phyloP scores from a whole-genome alignment of 352 stramenopile species.

The Globisporangium polare region DNA sequence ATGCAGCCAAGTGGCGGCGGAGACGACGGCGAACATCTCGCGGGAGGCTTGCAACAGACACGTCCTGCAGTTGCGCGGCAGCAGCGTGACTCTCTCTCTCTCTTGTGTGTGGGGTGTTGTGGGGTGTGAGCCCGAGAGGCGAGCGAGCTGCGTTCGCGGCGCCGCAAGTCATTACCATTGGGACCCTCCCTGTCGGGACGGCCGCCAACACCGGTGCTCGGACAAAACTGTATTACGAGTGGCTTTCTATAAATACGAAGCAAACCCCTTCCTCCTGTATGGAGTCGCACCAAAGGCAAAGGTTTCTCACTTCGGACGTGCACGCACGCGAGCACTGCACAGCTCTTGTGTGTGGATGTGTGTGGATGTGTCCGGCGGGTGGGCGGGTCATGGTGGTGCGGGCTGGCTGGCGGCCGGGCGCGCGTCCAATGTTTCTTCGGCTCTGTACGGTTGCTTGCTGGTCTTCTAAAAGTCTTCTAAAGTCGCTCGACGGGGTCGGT shows the following conservation, averaged over 20 bases:
- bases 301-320: conserved; percentile 6
- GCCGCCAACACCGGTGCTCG: conserved; percentile 11
- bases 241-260: conserved; percentile 14
- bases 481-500: neutral
- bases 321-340: conserved; percentile 6
- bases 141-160: neutral
- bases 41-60: conserved; percentile 3
- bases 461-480: neutral
- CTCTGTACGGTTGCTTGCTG: neutral
- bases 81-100: too few species aligned
- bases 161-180: conserved; percentile 8
- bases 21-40: neutral
- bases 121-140: neutral
- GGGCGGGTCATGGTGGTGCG: too few species aligned
- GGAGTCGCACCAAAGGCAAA: conserved; percentile 6
- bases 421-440: conserved; percentile 3
- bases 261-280: conserved; percentile 3
- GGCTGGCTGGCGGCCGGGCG: neutral
- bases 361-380: neutral
- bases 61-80: neutral
- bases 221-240: conserved; percentile 16
- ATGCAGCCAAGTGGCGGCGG: neutral
- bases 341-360: neutral
- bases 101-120: neutral
- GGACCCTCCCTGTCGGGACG: conserved; percentile 1